Conservation (phyloP, 2,329 filamentous ascomycete genomes). For the Arthroderma uncinatum region DNA sequence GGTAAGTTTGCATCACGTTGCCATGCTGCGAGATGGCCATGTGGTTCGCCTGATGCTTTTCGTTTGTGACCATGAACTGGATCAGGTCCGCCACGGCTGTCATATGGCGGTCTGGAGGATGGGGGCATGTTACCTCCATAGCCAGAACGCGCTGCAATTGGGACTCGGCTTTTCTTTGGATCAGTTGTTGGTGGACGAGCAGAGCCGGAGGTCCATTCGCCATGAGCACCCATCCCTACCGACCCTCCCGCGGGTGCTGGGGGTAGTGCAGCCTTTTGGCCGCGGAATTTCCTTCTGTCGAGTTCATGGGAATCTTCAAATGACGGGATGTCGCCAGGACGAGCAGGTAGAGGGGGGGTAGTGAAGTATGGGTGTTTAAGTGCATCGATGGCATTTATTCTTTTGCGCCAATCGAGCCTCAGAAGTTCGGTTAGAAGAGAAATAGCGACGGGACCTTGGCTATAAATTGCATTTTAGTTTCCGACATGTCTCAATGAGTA, state of each 20-base stretch:
- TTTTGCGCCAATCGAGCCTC: slow-evolving; percentile 74
- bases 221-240: slow-evolving; percentile 60
- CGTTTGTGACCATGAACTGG: slow-evolving; percentile 15
- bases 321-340: slow-evolving; percentile 72
- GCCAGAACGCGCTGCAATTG: slow-evolving; percentile 24
- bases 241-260: slow-evolving; percentile 86
- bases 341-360: slow-evolving; percentile 63
- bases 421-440: slow-evolving; percentile 72
- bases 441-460: slow-evolving; percentile 59
- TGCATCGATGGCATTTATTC: slow-evolving; percentile 89
- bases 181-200: slow-evolving; percentile 23
- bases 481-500: background rate
- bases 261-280: slow-evolving; percentile 73
- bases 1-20: slow-evolving; percentile 27
- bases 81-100: slow-evolving; percentile 20
- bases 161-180: slow-evolving; percentile 27
- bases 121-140: slow-evolving; percentile 19
- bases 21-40: slow-evolving; percentile 19
- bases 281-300: slow-evolving; percentile 83
- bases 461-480: slow-evolving; percentile 21
- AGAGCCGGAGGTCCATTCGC: slow-evolving; percentile 39
- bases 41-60: slow-evolving; percentile 17
- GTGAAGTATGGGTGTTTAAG: slow-evolving; percentile 87
- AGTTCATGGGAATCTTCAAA: slow-evolving; percentile 95
- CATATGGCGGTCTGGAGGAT: slow-evolving; percentile 20